phyloP scores from a whole-genome alignment of 768 basidiomycete species.

The Tremella mesenterica region DNA sequence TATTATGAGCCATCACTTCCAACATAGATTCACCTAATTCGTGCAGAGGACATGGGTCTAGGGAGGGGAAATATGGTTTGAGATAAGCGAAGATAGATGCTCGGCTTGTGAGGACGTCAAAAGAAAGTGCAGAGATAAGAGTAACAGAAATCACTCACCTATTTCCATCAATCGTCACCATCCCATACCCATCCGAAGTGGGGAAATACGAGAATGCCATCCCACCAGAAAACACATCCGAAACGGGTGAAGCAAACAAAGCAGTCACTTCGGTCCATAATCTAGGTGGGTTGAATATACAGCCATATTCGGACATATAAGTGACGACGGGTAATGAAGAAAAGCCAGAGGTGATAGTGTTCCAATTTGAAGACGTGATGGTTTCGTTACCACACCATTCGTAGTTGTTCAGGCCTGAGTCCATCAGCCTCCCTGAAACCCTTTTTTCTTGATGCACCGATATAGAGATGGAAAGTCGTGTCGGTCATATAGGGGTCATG shows the following conservation, averaged over 20 bases:
- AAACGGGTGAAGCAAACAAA: slow-evolving; percentile 65
- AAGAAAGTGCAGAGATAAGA: not conserved
- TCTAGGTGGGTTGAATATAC: slow-evolving; percentile 56
- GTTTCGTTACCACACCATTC: slow-evolving; percentile 71
- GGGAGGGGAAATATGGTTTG: too few relatives aligned
- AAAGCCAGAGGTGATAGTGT: slow-evolving; percentile 41
- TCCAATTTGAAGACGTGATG: slow-evolving; percentile 53
- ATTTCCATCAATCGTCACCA: slow-evolving; percentile 62
- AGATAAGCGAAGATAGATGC: too few relatives aligned
- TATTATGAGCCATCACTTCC: slow-evolving; percentile 19
- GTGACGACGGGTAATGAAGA: slow-evolving; percentile 62
- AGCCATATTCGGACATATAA: slow-evolving; percentile 85
- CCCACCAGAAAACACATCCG: slow-evolving; percentile 76
- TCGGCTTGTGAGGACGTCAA: too few relatives aligned
- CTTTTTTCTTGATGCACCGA: not conserved
- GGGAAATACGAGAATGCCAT: slow-evolving; percentile 78
- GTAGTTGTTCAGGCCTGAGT: slow-evolving; percentile 47
- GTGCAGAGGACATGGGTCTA: not conserved
- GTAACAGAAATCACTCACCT: slow-evolving; percentile 38
- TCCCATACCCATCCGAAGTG: slow-evolving; percentile 71
- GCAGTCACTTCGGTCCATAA: slow-evolving; percentile 71
- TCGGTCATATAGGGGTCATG: not conserved
- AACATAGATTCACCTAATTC: not conserved
- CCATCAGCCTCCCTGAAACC: not conserved
- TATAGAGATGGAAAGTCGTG: not conserved